phyloP scores from a whole-genome alignment of 2,329 filamentous ascomycete genomes.

The Fusarium succisae region DNA sequence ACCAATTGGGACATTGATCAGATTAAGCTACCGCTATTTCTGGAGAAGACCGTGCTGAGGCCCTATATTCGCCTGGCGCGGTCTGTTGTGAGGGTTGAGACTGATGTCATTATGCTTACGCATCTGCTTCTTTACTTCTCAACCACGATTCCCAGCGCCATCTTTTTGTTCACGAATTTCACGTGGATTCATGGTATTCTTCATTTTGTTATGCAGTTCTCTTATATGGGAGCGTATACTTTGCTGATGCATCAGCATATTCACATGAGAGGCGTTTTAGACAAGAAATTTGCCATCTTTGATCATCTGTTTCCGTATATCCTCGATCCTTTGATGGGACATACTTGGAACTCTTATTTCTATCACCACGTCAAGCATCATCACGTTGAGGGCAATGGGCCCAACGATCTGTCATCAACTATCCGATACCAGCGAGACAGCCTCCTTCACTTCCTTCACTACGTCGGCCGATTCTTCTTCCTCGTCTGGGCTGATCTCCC shows the following conservation, averaged over 20 bases:
- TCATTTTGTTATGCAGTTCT: slow-evolving; percentile 72
- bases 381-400: slow-evolving; percentile 83
- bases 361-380: slow-evolving; percentile 90
- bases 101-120: slow-evolving; percentile 81
- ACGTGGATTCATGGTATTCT: slow-evolving; percentile 72
- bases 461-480: slow-evolving; percentile 77
- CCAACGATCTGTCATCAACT: slow-evolving; percentile 78
- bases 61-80: slow-evolving; percentile 68
- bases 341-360: slow-evolving; percentile 87
- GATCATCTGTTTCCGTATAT: slow-evolving; percentile 78
- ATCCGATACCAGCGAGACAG: slow-evolving; percentile 80
- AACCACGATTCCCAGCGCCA: slow-evolving; percentile 75
- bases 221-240: slow-evolving; percentile 78
- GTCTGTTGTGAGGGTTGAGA: slow-evolving; percentile 68
- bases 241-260: slow-evolving; percentile 89
- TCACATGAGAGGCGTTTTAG: slow-evolving; percentile 76
- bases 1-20: slow-evolving; percentile 25
- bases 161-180: slow-evolving; percentile 72
- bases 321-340: slow-evolving; percentile 79
- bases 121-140: slow-evolving; percentile 77
- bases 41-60: slow-evolving; percentile 54
- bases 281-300: slow-evolving; percentile 62
- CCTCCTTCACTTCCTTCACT: slow-evolving; percentile 72
- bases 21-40: slow-evolving; percentile 23
- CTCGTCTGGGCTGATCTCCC: slow-evolving; percentile 80